Base-by-base conservation (phyloP, 805 yeast species). In the Lipomyces anomalus region DNA sequence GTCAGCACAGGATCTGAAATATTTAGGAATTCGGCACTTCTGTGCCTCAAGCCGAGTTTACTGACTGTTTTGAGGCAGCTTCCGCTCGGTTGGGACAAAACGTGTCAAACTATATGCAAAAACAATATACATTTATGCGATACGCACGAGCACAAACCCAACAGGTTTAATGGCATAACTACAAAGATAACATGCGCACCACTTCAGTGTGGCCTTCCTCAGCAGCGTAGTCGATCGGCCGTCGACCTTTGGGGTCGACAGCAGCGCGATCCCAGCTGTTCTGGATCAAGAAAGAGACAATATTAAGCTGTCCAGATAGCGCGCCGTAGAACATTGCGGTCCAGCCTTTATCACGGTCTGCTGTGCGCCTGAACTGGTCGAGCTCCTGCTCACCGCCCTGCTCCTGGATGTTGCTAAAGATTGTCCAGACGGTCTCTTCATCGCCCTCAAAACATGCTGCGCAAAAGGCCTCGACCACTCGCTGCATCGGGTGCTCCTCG, bases 181-280 rank as follows among this genome's bases (percentile, higher is more conserved):
- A n/a, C n/a, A n/a, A n/a, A n/a, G n/a, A n/a, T n/a, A n/a, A n/a
- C n/a, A n/a, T n/a, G n/a, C n/a, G n/a, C n/a, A n/a, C n/a, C n/a
- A n/a, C n/a, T n/a, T n/a, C n/a, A n/a, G n/a, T 13, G 30, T 26
- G 13, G 30, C 67, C 68, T 61, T 69, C 69, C 66, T 66, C 70
- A 65, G 21, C 34, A 17, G 55, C 55, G 35, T 50, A 50, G 11
- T 50, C 45, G 2, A 42, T 47, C 9, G 55, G 46, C n/a, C 28
- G 35, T 16, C 43, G 33, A 6, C 53, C 55, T 17, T 26, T 35
- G 24, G 28, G 44, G 30, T 50, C 55, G 22, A 24, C 29, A 9
- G 26, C 40, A 4, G 20, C 21, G 32, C 28, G 26, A 20, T 50
- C 53, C 11, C 40, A 41, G 23, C 52, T 49, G 23, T 44, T 37